These are phyloP conservation scores for Carex arenaria DNA, from an alignment of 202 grass and related monocot genomes.

Conservation along the genomic window DNA sequence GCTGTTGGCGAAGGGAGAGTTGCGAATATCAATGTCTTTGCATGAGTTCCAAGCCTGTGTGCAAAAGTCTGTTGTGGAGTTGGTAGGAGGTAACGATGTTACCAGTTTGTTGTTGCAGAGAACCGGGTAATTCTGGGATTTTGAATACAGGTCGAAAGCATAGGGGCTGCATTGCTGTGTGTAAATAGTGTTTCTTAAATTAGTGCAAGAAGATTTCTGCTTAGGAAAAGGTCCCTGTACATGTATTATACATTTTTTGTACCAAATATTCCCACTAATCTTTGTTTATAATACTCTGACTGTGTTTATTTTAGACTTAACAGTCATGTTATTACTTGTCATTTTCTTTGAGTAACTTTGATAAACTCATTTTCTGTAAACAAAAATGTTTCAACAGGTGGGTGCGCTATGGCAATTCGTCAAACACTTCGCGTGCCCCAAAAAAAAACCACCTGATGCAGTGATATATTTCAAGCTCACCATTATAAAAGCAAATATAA, in stretches of 20 bases:
- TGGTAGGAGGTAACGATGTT: background rate
- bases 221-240: background rate
- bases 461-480: background rate
- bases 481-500: background rate
- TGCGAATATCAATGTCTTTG: slow-evolving; percentile 58
- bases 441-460: background rate
- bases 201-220: background rate
- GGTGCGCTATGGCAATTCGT: background rate
- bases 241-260: background rate
- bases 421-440: background rate
- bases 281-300: background rate
- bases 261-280: background rate
- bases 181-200: background rate
- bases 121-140: slow-evolving; percentile 26
- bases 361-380: background rate
- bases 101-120: slow-evolving; percentile 39
- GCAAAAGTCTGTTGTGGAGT: slow-evolving; percentile 48
- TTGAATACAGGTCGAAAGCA: slow-evolving; percentile 58
- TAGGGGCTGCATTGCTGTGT: slow-evolving; percentile 71
- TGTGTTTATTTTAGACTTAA: background rate
- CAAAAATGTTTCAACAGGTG: background rate
- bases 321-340: background rate
- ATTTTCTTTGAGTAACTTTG: background rate
- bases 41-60: slow-evolving; percentile 51
- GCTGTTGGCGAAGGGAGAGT: slow-evolving; percentile 15